Percentiles rank a stretch among this genome's conserved stretches.
Evolutionary conservation across 2,329 filamentous ascomycete genomes (phyloP).

Genomic region (Furcasterigmium sp.): DNA sequence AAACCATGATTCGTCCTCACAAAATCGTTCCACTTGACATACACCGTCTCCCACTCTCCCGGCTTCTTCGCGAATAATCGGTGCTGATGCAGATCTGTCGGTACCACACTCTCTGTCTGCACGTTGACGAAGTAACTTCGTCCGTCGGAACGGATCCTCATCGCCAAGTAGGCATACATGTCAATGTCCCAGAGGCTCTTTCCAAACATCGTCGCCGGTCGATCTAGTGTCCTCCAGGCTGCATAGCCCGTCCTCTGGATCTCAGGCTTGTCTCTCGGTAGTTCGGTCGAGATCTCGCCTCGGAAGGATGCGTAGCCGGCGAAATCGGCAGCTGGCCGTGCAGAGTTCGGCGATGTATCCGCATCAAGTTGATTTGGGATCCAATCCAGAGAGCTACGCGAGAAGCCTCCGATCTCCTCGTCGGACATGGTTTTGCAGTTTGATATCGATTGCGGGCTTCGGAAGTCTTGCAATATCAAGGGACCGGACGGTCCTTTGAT

Average conservation of each 20-base stretch:
- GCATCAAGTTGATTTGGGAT: constrained; percentile 23
- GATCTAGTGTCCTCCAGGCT: constrained; percentile 80
- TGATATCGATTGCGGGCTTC: constrained; percentile 36
- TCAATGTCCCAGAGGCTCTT: constrained; percentile 84
- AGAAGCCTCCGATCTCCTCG: constrained; percentile 80
- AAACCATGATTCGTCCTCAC: constrained; percentile 91
- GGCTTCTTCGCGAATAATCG: constrained; percentile 72
- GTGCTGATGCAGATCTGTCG: constrained; percentile 95
- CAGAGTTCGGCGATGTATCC: neutral
- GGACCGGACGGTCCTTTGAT: constrained; percentile 61
- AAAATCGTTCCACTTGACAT: constrained; percentile 88
- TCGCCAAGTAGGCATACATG: constrained; percentile 77
- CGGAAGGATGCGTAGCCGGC: constrained; percentile 70
- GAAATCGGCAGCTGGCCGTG: no score
- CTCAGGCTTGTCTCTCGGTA: constrained; percentile 69
- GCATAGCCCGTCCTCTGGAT: constrained; percentile 81
- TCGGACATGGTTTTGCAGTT: constrained; percentile 80
- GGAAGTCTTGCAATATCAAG: constrained; percentile 61
- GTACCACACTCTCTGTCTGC: constrained; percentile 89
- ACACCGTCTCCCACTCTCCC: constrained; percentile 91
- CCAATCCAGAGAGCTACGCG: constrained; percentile 66
- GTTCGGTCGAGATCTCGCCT: constrained; percentile 79
- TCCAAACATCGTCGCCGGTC: constrained; percentile 76
- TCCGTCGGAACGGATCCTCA: constrained; percentile 86
- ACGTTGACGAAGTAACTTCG: constrained; percentile 92